These are phyloP conservation scores for Crucibulum parvulum DNA, from an alignment of 1,284 basidiomycete genomes.

Conservation along the genomic window DNA sequence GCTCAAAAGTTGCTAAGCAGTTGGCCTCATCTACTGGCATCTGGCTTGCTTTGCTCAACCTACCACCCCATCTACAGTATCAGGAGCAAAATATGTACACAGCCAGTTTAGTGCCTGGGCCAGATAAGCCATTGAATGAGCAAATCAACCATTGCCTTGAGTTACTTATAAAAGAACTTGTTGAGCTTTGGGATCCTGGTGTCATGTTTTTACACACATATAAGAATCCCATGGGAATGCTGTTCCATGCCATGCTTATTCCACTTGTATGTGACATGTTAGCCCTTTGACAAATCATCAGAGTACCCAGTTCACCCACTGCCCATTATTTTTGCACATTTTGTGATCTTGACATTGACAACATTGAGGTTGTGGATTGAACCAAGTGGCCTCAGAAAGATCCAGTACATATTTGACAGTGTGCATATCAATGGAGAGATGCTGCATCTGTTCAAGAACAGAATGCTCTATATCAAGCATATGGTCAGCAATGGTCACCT, in stretches of 20 bases:
- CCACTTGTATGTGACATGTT: constrained; percentile 39
- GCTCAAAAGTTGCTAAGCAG: constrained; percentile 14
- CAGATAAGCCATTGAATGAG: constrained; percentile 22
- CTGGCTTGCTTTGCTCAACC: constrained; percentile 27
- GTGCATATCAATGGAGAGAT: constrained; percentile 27
- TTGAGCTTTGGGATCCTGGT: constrained; percentile 30
- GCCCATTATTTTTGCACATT: constrained; percentile 37
- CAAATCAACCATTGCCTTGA: constrained; percentile 32
- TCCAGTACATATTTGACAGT: constrained; percentile 14
- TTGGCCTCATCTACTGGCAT: constrained; percentile 20
- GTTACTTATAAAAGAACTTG: constrained; percentile 28
- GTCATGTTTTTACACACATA: constrained; percentile 26
- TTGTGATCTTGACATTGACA: constrained; percentile 27
- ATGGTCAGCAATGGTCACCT: constrained; percentile 40
- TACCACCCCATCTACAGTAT: constrained; percentile 29
- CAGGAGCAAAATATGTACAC: constrained; percentile 36
- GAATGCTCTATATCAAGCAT: constrained; percentile 3
- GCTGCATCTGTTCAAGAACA: constrained; percentile 13
- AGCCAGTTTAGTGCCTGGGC: constrained; percentile 31
- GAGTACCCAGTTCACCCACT: constrained; percentile 20
- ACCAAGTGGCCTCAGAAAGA: constrained; percentile 21
- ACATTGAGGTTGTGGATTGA: constrained; percentile 35
- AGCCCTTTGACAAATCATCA: constrained; percentile 34
- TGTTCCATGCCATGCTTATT: constrained; percentile 18
- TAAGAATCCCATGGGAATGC: constrained; percentile 7